Conservation (phyloP, 1,139 yeast species). For the Hansenula sp. region DNA sequence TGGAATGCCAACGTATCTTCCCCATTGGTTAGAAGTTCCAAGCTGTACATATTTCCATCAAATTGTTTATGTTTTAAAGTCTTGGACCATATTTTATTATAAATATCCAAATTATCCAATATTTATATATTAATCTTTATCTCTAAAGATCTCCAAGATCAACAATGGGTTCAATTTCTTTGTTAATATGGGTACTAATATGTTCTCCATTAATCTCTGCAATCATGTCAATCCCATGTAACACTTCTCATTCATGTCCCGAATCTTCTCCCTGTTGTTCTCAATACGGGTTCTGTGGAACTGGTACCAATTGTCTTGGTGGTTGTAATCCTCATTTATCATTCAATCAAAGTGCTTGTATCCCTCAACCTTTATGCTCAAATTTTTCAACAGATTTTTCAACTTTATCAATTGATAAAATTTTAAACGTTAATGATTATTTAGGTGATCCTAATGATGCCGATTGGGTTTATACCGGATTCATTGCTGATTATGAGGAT, state of each 20-base stretch:
- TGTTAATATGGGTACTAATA: too few species aligned
- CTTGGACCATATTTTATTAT: too few species aligned
- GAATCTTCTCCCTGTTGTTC: slow-evolving; percentile 75
- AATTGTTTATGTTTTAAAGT: too few species aligned
- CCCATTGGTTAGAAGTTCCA: too few species aligned
- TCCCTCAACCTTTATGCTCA: slow-evolving; percentile 59
- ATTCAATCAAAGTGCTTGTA: slow-evolving; percentile 44
- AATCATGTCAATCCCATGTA: slow-evolving; percentile 23
- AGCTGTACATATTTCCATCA: too few species aligned
- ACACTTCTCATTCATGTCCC: slow-evolving; percentile 49
- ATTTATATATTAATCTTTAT: too few species aligned
- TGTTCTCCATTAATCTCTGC: too few species aligned
- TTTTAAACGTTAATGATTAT: slow-evolving; percentile 34
- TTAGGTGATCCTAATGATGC: slow-evolving; percentile 67
- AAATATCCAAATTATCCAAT: too few species aligned
- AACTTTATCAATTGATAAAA: slow-evolving; percentile 28
- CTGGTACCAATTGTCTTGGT: slow-evolving; percentile 75
- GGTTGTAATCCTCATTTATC: slow-evolving; percentile 62
- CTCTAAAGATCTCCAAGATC: too few species aligned
- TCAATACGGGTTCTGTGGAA: slow-evolving; percentile 78
- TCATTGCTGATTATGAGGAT: slow-evolving; percentile 47
- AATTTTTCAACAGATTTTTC: slow-evolving; percentile 32
- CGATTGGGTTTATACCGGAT: slow-evolving; percentile 78
- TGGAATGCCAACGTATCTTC: too few species aligned
- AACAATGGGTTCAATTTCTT: too few species aligned